These are phyloP conservation scores for Tilletia indica DNA, from an alignment of 1,284 basidiomycete genomes.

Conservation along the genomic window DNA sequence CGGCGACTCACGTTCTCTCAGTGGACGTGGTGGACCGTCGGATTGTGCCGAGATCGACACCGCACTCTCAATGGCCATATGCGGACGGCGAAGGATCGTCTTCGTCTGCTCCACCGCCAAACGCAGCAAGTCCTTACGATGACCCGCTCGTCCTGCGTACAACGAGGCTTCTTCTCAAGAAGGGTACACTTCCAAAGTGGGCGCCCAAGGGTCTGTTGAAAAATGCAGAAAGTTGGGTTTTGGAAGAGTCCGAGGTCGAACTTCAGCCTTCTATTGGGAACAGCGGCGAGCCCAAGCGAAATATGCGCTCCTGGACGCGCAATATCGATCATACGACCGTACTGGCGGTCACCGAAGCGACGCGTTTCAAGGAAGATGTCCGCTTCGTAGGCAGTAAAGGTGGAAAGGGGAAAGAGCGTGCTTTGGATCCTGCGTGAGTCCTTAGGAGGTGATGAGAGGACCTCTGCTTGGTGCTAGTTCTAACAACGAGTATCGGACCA, in stretches of 20 bases:
- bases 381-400: background rate
- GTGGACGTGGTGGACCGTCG: conserved; percentile 86
- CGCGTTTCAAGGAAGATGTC: conserved; percentile 30
- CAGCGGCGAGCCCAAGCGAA: conserved; percentile 18
- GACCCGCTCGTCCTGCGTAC: conserved; percentile 72
- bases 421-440: conserved; percentile 14
- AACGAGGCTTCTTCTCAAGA: conserved; percentile 85
- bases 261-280: conserved; percentile 28
- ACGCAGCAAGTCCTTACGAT: conserved; percentile 22
- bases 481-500: background rate
- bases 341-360: conserved; percentile 49
- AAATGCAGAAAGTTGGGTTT: conserved; percentile 53
- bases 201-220: conserved; percentile 73
- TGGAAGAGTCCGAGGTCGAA: conserved; percentile 54
- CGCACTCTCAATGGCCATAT: conserved; percentile 28
- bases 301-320: conserved; percentile 52
- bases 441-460: background rate
- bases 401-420: conserved; percentile 23
- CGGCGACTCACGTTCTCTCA: conserved; percentile 86
- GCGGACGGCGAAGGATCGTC: background rate
- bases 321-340: conserved; percentile 53
- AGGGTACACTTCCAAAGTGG: conserved; percentile 85
- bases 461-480: background rate
- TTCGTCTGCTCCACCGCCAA: conserved; percentile 7
- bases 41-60: conserved; percentile 31